phyloP scores from a whole-genome alignment of 2,329 filamentous ascomycete genomes.

The Epichloe sylvatica region DNA sequence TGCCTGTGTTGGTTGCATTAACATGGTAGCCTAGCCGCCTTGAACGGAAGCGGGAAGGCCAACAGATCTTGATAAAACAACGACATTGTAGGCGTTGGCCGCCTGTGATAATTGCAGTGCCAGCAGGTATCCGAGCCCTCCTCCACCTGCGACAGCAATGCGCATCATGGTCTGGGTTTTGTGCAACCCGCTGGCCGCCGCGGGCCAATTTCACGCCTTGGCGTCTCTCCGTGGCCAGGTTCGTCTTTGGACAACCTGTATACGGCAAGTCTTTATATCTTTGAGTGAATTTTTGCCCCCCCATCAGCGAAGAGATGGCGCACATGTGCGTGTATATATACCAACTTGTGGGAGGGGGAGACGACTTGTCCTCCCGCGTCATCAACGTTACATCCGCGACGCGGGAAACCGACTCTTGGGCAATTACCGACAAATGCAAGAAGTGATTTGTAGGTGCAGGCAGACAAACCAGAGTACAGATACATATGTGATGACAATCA shows the following conservation, averaged over 20 bases:
- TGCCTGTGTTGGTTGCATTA: conserved; percentile 23
- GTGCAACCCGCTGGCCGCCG: conserved; percentile 8
- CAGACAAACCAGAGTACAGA: background rate
- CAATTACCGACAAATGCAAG: conserved; percentile 9
- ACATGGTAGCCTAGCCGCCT: conserved; percentile 2
- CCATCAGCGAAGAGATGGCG: background rate
- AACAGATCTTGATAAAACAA: conserved; percentile 50
- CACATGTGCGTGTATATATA: conserved; percentile 8
- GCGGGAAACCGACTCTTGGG: conserved; percentile 5
- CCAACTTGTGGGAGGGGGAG: background rate
- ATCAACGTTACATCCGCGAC: conserved; percentile 14
- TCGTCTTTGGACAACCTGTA: conserved; percentile 1
- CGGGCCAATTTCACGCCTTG: conserved; percentile 4
- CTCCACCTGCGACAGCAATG: conserved; percentile 33
- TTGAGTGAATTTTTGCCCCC: conserved; percentile 4
- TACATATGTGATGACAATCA: conserved; percentile 3
- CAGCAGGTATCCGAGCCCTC: conserved; percentile 31
- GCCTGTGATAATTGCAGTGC: conserved; percentile 42
- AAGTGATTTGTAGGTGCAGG: conserved; percentile 2
- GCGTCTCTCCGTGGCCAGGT: conserved; percentile 4
- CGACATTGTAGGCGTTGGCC: conserved; percentile 48
- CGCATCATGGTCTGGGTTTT: conserved; percentile 26
- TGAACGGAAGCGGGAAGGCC: conserved; percentile 5
- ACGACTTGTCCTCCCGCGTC: conserved; percentile 10
- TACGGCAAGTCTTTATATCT: background rate